Conservation (phyloP, 140 eudicot genomes). For the Ambrosia hybrid region DNA sequence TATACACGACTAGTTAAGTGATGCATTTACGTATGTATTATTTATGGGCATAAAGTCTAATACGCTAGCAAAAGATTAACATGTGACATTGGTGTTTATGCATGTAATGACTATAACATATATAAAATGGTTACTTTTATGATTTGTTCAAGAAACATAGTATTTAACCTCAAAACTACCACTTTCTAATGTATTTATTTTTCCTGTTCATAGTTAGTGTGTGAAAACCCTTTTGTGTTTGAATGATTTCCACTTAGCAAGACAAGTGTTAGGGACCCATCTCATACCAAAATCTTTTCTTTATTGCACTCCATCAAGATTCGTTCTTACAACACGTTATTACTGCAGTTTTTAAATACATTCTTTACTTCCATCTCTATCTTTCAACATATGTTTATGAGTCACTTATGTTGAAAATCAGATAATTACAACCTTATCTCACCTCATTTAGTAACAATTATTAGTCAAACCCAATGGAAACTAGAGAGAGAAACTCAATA, state of each 20-base stretch:
- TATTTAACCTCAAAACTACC: slow-evolving; percentile 19
- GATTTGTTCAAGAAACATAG: no score
- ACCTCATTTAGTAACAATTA: not conserved
- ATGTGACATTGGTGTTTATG: not conserved
- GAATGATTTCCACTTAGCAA: slow-evolving; percentile 26
- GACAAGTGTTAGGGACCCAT: slow-evolving; percentile 34
- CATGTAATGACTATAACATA: not conserved
- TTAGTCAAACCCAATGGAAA: slow-evolving; percentile 40
- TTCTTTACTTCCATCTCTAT: not conserved
- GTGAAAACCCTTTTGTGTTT: slow-evolving; percentile 3
- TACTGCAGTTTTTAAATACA: slow-evolving; percentile 11
- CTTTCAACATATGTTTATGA: not conserved
- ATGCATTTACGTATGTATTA: not conserved
- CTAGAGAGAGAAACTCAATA: slow-evolving; percentile 44
- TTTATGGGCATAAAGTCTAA: not conserved
- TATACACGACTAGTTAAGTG: not conserved
- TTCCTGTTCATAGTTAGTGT: slow-evolving; percentile 20
- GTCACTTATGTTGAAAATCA: not conserved
- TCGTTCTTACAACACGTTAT: slow-evolving; percentile 24
- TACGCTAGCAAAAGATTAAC: not conserved
- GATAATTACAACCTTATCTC: not conserved
- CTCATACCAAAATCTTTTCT: slow-evolving; percentile 26
- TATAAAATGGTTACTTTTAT: no score
- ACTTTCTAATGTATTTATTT: not conserved
- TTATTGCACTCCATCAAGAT: slow-evolving; percentile 34